A percentile compares a stretch with the other conserved stretches of the same genome.
phyloP scores from a whole-genome alignment of 179 eudicot genomes.

The Silene noctiflora region DNA sequence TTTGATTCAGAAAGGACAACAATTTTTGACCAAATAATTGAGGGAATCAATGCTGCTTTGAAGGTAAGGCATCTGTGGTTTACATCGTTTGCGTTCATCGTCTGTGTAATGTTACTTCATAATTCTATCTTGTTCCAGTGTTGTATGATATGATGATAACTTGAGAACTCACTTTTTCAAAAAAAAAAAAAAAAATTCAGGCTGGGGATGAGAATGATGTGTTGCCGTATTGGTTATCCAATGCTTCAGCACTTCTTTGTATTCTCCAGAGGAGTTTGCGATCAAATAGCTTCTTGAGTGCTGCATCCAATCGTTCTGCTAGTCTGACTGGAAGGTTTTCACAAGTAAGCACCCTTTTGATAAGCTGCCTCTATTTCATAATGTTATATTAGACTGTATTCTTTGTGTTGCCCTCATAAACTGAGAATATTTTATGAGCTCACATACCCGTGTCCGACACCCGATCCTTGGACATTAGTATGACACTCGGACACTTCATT shows the following conservation, averaged over 20 bases:
- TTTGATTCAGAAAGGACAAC: slow-evolving; percentile 96
- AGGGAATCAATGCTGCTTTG: slow-evolving; percentile 64
- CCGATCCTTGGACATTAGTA: neutral
- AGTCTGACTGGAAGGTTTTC: slow-evolving; percentile 63
- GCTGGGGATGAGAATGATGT: slow-evolving; percentile 69
- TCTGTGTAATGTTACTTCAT: neutral
- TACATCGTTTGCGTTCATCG: slow-evolving; percentile 3
- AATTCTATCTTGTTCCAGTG: neutral
- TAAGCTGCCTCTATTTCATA: neutral
- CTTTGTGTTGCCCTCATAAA: neutral
- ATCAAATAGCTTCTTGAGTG: slow-evolving; percentile 73
- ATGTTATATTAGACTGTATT: neutral
- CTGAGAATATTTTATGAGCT: neutral
- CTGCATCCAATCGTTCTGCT: slow-evolving; percentile 68
- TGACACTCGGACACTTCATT: no score
- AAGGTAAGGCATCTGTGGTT: slow-evolving; percentile 46
- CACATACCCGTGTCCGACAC: neutral
- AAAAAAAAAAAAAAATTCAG: slow-evolving; percentile 38
- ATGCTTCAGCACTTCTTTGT: slow-evolving; percentile 89
- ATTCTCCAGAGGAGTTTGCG: slow-evolving; percentile 85
- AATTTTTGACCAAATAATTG: slow-evolving; percentile 86
- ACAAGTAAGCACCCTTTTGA: slow-evolving; percentile 49
- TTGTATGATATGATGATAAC: neutral
- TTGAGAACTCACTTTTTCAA: neutral
- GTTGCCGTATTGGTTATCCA: slow-evolving; percentile 93